Conservation (phyloP, 23 red algal genomes). For the Rhodosorus marinus region DNA sequence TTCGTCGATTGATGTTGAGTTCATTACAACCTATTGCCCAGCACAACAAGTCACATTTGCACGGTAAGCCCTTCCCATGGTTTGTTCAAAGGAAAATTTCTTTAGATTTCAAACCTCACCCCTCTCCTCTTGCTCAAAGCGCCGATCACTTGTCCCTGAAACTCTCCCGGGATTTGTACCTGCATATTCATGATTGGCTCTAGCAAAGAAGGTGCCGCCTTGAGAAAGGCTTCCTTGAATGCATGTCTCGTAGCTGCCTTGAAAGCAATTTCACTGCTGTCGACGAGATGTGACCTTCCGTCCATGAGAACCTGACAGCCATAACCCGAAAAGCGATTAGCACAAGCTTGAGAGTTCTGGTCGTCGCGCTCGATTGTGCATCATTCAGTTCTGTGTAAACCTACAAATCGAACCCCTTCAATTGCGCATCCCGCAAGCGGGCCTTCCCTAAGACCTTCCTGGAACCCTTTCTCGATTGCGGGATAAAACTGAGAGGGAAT, state of each 20-base stretch:
- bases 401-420: constrained; percentile 79
- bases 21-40: too few species aligned
- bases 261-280: constrained; percentile 87
- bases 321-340: too few species aligned
- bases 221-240: constrained; percentile 70
- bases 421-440: constrained; percentile 65
- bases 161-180: constrained; percentile 66
- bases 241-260: constrained; percentile 64
- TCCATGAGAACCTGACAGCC: too few species aligned
- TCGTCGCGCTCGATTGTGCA: too few species aligned
- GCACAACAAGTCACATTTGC: neutral
- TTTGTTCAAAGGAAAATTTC: neutral
- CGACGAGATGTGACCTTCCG: constrained; percentile 80
- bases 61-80: neutral
- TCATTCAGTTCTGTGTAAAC: too few species aligned
- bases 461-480: constrained; percentile 88
- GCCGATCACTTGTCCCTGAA: constrained; percentile 60
- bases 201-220: constrained; percentile 33
- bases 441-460: constrained; percentile 51
- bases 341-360: too few species aligned
- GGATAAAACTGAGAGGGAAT: constrained; percentile 68
- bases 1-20: constrained; percentile 30
- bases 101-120: neutral
- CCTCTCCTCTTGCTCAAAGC: constrained; percentile 48
- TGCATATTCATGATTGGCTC: constrained; percentile 86